Evolutionary conservation across 225 moss, liverwort and hornwort genomes (phyloP).

Genomic region (Sphagnum contortum): DNA sequence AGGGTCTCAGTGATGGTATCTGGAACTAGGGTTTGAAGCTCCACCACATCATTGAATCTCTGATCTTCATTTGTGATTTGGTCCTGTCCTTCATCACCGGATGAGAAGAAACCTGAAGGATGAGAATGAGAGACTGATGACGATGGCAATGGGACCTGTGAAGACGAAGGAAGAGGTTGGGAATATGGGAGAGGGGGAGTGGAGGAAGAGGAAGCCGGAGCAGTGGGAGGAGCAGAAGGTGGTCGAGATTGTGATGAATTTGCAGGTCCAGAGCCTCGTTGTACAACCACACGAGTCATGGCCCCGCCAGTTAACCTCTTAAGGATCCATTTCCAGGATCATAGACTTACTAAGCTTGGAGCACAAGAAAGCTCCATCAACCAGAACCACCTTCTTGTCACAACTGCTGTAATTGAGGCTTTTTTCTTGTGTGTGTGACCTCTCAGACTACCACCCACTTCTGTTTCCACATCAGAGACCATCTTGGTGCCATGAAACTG

Average conservation of each 20-base stretch:
- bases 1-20: constrained; percentile 23
- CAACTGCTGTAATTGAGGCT: too few species aligned
- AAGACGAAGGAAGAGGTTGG: constrained; percentile 4
- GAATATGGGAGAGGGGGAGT: constrained; percentile 10
- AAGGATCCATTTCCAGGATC: too few species aligned
- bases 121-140: not conserved
- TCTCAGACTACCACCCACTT: too few species aligned
- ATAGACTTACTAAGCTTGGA: too few species aligned
- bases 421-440: too few species aligned
- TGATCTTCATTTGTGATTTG: constrained; percentile 15
- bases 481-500: too few species aligned
- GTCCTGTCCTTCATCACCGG: constrained; percentile 16
- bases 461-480: too few species aligned
- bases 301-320: constrained; percentile 1
- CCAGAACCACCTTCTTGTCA: too few species aligned
- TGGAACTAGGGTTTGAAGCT: constrained; percentile 11
- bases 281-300: constrained; percentile 53
- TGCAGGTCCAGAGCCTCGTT: constrained; percentile 30
- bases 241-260: constrained; percentile 32
- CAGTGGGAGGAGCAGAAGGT: constrained; percentile 12
- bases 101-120: constrained; percentile 3
- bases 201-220: constrained; percentile 14
- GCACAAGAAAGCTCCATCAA: too few species aligned
- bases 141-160: not conserved
- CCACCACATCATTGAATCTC: constrained; percentile 4